Conservation (phyloP, 345 rosid species). For the Eucalyptus pauciflora region DNA sequence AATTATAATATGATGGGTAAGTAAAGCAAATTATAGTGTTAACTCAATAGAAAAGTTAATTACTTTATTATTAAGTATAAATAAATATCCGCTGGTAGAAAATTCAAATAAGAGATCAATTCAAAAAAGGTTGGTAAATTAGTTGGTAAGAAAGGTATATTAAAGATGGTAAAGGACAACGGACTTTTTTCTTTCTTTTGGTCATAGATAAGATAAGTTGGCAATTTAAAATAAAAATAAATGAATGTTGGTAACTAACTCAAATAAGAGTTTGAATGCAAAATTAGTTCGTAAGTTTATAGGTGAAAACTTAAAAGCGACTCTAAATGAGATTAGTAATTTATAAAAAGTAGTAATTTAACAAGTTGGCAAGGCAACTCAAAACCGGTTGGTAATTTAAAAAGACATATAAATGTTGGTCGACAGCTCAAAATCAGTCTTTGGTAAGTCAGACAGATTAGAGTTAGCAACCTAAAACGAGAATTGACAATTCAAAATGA, state of each 20-base stretch:
- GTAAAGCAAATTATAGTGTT: background rate
- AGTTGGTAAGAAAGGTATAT: background rate
- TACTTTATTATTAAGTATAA: background rate
- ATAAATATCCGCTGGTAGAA: background rate
- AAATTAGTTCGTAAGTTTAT: background rate
- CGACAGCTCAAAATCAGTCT: background rate
- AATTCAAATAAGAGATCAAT: background rate
- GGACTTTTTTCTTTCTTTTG: rapidly evolving
- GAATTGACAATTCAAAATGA: background rate
- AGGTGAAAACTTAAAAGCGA: background rate
- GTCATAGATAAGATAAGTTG: background rate
- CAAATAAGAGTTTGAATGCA: background rate
- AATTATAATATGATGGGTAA: background rate
- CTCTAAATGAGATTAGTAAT: background rate
- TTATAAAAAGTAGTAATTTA: background rate
- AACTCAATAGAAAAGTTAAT: background rate
- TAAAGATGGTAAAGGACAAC: background rate
- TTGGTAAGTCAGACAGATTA: background rate
- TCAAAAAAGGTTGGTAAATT: background rate
- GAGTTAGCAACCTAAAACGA: background rate
- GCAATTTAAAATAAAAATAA: background rate
- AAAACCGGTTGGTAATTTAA: background rate
- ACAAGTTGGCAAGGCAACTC: background rate
- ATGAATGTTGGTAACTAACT: background rate
- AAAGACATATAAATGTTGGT: background rate